Base-by-base conservation (phyloP, 2,329 filamentous ascomycete genomes). In the Botrytis byssoidea region DNA sequence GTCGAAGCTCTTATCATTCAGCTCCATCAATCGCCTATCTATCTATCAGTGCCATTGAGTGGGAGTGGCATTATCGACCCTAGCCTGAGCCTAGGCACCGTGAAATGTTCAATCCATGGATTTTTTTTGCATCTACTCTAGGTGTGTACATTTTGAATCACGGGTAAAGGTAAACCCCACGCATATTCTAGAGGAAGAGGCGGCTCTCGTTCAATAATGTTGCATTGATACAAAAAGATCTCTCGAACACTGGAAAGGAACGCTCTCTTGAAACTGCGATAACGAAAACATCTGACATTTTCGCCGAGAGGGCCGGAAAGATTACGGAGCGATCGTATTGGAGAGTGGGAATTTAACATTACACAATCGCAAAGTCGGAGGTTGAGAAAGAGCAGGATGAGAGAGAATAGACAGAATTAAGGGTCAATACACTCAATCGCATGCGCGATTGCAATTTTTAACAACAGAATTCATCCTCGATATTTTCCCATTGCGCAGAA, bases 1-100 rank as follows among this genome's bases (percentile, higher is more conserved):
- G 76, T 55, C 60, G 46, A 74, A 76, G 76, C 75, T 77, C 76
- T 77, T 77, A 77, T 77, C 76, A 76, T 51, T 73, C 32, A 51
- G 55, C 35, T 68, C 60, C 14, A 25, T 46, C 71, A 32, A 55
- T 64, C 59, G 68, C 69, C 65, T 69, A 66, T 73, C 70, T 71
- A 16, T 48, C 51, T 57, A 32, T 42, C 44, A 46, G 48, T 48
- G n/a, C 14, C 32, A 63, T 40, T 37, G 37, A 44, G 69, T 22
- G 59, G 69, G 48, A 71, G 46, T 55, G 12, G 48, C 16, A 55
- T 55, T 67, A 46, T 67, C 46, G 22, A n/a, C 37, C 37, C 29
- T 48, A 14, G 29, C 42, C 8, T 66, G 8, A 32, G 64, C 64
- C 44, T 29, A 48, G 10, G 29, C 48, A 25, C 42, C 29, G 37